Conservation (phyloP, 805 yeast species). For the Starmerella etchellsii region DNA sequence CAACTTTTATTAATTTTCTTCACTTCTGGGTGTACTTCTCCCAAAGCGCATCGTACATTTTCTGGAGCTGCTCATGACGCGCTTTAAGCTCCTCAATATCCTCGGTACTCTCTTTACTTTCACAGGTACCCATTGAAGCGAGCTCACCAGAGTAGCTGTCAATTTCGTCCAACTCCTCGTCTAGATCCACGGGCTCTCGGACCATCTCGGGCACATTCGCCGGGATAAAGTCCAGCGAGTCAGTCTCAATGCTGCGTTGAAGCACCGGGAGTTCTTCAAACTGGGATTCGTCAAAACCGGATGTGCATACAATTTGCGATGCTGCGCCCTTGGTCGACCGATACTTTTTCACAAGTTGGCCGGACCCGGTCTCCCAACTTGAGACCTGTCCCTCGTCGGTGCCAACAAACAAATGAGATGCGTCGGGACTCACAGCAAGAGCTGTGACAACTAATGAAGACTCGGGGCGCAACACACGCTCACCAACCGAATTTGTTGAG, state of each 20-base stretch:
- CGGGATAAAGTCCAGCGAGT: slow-evolving; percentile 9
- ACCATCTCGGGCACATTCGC: neutral
- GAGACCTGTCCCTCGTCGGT: slow-evolving; percentile 57
- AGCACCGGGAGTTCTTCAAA: slow-evolving; percentile 21
- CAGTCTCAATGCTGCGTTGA: slow-evolving; percentile 20
- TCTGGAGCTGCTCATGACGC: slow-evolving; percentile 18
- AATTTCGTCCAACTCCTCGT: slow-evolving; percentile 1
- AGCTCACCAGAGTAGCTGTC: neutral
- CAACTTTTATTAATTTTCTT: too few species aligned
- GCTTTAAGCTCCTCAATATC: slow-evolving; percentile 10
- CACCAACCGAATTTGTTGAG: slow-evolving; percentile 36
- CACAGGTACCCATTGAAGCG: neutral
- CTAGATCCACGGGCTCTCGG: neutral
- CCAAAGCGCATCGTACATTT: slow-evolving; percentile 24
- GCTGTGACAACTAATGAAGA: slow-evolving; percentile 34
- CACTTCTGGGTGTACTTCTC: slow-evolving; percentile 10
- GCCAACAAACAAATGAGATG: slow-evolving; percentile 59
- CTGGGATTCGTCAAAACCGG: slow-evolving; percentile 3
- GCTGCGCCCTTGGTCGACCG: slow-evolving; percentile 21
- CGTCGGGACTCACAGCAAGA: slow-evolving; percentile 57
- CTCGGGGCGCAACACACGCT: slow-evolving; percentile 19
- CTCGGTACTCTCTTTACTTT: neutral
- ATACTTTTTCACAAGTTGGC: slow-evolving; percentile 25
- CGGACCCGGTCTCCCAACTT: slow-evolving; percentile 43
- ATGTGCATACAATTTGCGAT: slow-evolving; percentile 9